A percentile compares a stretch with the other conserved stretches of the same genome.
Evolutionary conservation across 306 rosid genomes (phyloP).

Genomic region (Pueraria montana): DNA sequence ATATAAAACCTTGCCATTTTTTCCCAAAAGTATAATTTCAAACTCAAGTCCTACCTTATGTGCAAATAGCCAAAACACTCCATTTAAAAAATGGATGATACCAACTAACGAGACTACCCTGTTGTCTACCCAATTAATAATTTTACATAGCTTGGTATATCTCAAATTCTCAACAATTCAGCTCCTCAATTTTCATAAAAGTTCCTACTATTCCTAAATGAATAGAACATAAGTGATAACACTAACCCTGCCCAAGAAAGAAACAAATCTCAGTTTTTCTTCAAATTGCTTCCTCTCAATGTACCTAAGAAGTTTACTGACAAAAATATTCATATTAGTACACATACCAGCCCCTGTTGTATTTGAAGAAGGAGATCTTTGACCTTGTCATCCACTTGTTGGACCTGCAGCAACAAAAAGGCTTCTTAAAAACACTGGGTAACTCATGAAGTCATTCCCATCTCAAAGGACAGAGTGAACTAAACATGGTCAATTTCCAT

Average conservation of each 20-base stretch:
- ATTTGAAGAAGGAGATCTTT: conserved; percentile 72
- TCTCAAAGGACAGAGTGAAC: background rate
- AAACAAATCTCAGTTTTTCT: background rate
- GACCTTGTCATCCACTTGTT: conserved; percentile 77
- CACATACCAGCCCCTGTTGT: conserved; percentile 75
- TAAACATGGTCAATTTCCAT: background rate
- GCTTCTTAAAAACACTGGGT: background rate
- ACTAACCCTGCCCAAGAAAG: background rate
- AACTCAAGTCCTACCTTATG: background rate
- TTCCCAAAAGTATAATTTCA: conserved; percentile 1
- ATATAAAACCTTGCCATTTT: background rate
- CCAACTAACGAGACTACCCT: background rate
- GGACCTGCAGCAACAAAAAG: conserved; percentile 59
- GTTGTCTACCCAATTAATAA: background rate
- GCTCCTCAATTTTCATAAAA: conserved; percentile 9
- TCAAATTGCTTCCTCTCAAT: conserved; percentile 7
- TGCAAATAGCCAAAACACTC: background rate
- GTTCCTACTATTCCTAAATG: background rate
- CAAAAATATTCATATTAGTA: conserved; percentile 30
- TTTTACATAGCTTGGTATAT: background rate
- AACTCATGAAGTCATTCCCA: conserved; percentile 14
- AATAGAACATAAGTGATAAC: background rate
- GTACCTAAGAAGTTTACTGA: background rate
- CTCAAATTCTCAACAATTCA: background rate
- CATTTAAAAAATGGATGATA: background rate